Conservation (phyloP, 2,329 filamentous ascomycete species). For the Epichloe elymi region DNA sequence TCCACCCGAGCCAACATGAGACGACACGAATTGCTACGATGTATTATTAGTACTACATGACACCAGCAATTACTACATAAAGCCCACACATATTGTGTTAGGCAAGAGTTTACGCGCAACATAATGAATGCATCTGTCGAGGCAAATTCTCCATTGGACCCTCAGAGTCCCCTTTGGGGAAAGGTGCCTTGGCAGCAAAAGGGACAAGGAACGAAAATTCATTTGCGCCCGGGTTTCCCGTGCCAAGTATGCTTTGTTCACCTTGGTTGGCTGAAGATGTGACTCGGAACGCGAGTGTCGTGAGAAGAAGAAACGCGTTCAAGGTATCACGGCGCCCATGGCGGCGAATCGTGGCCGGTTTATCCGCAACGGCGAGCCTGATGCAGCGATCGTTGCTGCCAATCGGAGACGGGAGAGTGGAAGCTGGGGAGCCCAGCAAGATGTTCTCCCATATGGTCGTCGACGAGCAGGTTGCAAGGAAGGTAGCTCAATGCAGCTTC, state of each 20-base stretch:
- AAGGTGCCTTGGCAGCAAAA: not conserved
- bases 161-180: not conserved
- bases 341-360: conserved; percentile 1
- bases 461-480: not conserved
- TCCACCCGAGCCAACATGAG: not conserved
- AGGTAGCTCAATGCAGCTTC: too few relatives aligned
- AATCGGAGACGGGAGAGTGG: not conserved
- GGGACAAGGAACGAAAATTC: not conserved
- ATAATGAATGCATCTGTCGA: not conserved
- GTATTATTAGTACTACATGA: not conserved
- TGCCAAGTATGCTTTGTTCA: not conserved
- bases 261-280: conserved; percentile 2
- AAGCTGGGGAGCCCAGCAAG: not conserved
- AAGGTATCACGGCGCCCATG: conserved; percentile 1
- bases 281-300: conserved; percentile 7
- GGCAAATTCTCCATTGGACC: not conserved
- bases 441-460: not conserved
- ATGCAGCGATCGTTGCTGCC: not conserved
- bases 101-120: not conserved
- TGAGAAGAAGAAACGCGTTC: not conserved
- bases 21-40: not conserved
- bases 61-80: not conserved
- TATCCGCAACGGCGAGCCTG: conserved; percentile 6
- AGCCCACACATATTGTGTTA: not conserved
- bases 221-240: not conserved